A percentile compares a stretch with the other conserved stretches of the same genome.
Conservation (phyloP, 768 basidiomycete species). For the Rhodocollybia butyracea region DNA sequence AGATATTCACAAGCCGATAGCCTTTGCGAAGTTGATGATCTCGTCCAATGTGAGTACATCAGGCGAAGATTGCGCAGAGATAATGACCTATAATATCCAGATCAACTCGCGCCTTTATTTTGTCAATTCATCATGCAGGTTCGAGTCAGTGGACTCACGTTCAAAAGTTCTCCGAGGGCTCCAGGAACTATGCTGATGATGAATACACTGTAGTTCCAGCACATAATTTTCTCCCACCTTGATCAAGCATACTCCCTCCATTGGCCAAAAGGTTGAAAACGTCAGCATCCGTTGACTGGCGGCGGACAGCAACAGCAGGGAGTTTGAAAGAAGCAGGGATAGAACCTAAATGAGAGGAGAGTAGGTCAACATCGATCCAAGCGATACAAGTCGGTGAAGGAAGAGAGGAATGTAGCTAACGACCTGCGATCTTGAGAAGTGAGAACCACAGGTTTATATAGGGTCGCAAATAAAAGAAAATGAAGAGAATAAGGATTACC, state of each 20-base stretch:
- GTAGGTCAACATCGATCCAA: no score
- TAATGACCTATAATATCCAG: slow-evolving; percentile 59
- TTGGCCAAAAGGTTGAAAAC: slow-evolving; percentile 42
- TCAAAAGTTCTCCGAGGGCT: slow-evolving; percentile 70
- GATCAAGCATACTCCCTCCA: slow-evolving; percentile 69
- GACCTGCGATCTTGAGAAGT: no score
- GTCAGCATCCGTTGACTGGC: slow-evolving; percentile 15
- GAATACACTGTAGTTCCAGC: background rate
- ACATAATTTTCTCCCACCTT: slow-evolving; percentile 23
- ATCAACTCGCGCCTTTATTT: no score
- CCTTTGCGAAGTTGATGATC: slow-evolving; percentile 54
- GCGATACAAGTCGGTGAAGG: no score
- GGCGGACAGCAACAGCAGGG: slow-evolving; percentile 8
- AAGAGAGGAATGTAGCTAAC: no score
- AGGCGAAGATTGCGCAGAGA: slow-evolving; percentile 61
- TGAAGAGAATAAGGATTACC: no score
- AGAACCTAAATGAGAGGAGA: background rate
- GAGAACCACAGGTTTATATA: no score
- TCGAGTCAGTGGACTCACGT: slow-evolving; percentile 43
- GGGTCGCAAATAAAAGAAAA: no score
- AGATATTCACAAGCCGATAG: slow-evolving; percentile 57
- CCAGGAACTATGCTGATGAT: background rate
- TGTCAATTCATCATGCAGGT: no score
- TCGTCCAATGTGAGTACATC: slow-evolving; percentile 54
- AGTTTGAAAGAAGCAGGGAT: slow-evolving; percentile 3